Evolutionary conservation across 345 rosid genomes (phyloP), one percentile per base, ranked within the genome.

Genomic region (Gossypium longicalyx): DNA sequence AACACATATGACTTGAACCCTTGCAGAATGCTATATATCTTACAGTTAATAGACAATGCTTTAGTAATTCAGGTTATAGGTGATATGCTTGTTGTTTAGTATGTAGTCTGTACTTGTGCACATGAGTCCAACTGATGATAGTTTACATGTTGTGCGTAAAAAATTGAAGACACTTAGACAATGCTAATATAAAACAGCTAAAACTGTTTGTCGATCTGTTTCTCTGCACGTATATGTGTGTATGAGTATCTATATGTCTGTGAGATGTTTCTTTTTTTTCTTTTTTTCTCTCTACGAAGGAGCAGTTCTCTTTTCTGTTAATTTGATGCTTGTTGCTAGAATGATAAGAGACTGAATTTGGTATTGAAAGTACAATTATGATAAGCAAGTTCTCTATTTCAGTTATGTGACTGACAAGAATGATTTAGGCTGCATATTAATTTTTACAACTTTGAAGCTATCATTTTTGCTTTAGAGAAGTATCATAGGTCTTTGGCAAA

Each of bases 41-140:
- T 64, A 17, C 68, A 45, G 38, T 67, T 45, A 67, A 22, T 20
- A 45, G 71, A 65, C 64, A 34, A 67, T 53, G 8, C 52, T 54
- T 38, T 54, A 43, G 8, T 41, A 54, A 9, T 43, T 59, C 15
- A 65, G 19, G 51, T 65, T 43, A 43, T 3, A 2, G 7, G 10
- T 64, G 68, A 17, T 43, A 17, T 65, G 63, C 38, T 23, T 12
- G 34, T 16, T 58, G 4, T 58, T 58, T 8, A 4, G 63, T 1
- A 23, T 29, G 63, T 16, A 23, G 38, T 27, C 3, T 3, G 16
- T 58, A 58, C 16, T 12, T 23, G 12, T 4, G 10, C 11, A 20
- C 9, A 29, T 12, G 67, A 34, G 45, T 61, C 66, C 44, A 15
- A 59, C n/a, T 27, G 19, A 34, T 62, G 22, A 29, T 34, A 25